These are phyloP conservation scores for Tubosaeta sp. DNA, from an alignment of 768 basidiomycete genomes.

Conservation along the genomic window DNA sequence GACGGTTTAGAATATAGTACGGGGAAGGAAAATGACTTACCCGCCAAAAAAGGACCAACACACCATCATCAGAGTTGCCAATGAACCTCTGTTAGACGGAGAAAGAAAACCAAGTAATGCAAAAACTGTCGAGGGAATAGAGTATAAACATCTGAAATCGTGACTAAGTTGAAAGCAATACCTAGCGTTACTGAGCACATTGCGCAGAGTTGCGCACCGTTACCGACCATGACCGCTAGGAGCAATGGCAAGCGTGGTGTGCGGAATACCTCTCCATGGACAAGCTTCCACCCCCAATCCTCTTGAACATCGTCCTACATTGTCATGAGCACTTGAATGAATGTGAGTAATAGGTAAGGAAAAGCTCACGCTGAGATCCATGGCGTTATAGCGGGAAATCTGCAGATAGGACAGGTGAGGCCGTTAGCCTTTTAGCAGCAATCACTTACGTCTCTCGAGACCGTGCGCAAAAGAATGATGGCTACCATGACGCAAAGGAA, in stretches of 20 bases:
- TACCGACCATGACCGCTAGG: constrained; percentile 85
- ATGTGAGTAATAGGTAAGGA: neutral
- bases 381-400: constrained; percentile 77
- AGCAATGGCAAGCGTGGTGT: constrained; percentile 72
- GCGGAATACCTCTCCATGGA: constrained; percentile 95
- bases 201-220: constrained; percentile 50
- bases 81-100: constrained; percentile 90
- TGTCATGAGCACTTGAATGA: neutral
- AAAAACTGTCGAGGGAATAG: constrained; percentile 53
- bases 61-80: constrained; percentile 64
- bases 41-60: constrained; percentile 93
- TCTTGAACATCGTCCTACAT: constrained; percentile 90
- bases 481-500: constrained; percentile 93
- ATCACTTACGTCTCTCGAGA: constrained; percentile 75
- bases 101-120: constrained; percentile 91
- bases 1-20: neutral
- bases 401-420: constrained; percentile 4
- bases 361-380: constrained; percentile 74
- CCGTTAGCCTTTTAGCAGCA: neutral
- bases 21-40: constrained; percentile 37
- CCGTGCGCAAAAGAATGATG: constrained; percentile 82
- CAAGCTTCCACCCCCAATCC: constrained; percentile 98
- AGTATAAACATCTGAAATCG: constrained; percentile 3
- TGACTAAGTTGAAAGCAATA: constrained; percentile 25
- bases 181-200: constrained; percentile 89